Evolutionary conservation across 257 asterid genomes (phyloP), one percentile per base, ranked within the genome.

Genomic region (Echites panduratus): DNA sequence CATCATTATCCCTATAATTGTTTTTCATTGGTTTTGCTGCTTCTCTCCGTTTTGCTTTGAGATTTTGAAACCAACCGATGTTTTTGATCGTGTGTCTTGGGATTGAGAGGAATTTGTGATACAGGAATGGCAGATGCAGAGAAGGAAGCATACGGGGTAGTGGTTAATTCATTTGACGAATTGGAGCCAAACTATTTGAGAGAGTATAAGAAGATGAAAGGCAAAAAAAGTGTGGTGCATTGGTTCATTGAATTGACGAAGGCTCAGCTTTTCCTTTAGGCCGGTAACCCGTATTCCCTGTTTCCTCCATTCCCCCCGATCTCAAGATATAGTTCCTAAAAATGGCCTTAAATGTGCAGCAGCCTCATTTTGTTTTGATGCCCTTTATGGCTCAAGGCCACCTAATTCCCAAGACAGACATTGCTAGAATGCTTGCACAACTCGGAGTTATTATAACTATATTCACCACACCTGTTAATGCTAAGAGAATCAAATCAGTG

Each of bases 311-410:
- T 29, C 66, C 4, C 44, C 16, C 24, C 2, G 53, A 62, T 5
- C 38, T 32, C 38, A 32, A 32, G 38, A 1, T 32, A 32, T 32
- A 32, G 13, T 62, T 49, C 35, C 45, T 63, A 7, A 53, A 53
- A 4, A 17, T 27, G 73, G 72, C 72, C 29, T 47, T 53, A 10
- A 29, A 47, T 61, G 48, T 17, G 3, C 49, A 48, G 13, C 65
- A 63, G 44, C 82, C 74, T 69, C 90, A 84, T 76, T 78, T 86
- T 70, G 49, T 80, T 61, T 14, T 86, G 63, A 70, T 84, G 70
- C 88, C 90, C 2, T 50, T 84, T 50, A 62, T 84, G 82, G 91
- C 87, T 19, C 91, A 83, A 26, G 89, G 91, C 44, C 91, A 84
- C 78, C 77, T 79, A 75, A 84, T 75, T 57, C 89, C 91, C 45